A percentile compares a stretch with the other conserved stretches of the same genome.
These are phyloP conservation scores for Periconia sp. DNA, from an alignment of 2,329 filamentous ascomycete species.

Conservation along the genomic window DNA sequence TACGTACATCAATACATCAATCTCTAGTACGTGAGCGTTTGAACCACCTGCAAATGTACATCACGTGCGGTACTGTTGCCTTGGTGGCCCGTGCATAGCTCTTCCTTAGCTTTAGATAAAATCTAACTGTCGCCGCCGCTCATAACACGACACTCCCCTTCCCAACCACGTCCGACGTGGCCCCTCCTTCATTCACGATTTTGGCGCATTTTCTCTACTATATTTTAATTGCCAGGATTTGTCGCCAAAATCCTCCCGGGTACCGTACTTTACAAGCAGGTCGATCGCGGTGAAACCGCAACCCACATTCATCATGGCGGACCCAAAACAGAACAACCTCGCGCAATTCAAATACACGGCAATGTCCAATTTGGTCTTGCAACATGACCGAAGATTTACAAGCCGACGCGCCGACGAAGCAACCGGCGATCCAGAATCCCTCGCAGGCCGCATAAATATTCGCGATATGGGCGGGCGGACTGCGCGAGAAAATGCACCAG, in stretches of 20 bases:
- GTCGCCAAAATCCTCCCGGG: no score
- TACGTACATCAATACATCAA: no score
- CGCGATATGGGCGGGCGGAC: slow-evolving; percentile 90
- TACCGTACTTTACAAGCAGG: background rate
- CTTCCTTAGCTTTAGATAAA: background rate
- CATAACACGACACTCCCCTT: background rate
- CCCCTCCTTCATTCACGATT: background rate
- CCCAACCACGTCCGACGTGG: background rate
- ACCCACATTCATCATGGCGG: slow-evolving; percentile 8
- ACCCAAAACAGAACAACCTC: slow-evolving; percentile 60
- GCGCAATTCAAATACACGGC: slow-evolving; percentile 99
- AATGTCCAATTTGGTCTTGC: slow-evolving; percentile 99
- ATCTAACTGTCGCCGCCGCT: background rate
- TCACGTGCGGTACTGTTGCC: background rate
- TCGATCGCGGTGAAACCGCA: slow-evolving; percentile 1
- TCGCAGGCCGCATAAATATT: slow-evolving; percentile 91
- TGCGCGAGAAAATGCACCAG: slow-evolving; percentile 76
- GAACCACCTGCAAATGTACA: no score
- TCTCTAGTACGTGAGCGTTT: no score
- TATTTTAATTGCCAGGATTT: no score
- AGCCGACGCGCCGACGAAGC: slow-evolving; percentile 90
- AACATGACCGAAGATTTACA: slow-evolving; percentile 96
- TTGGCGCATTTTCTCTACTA: background rate
- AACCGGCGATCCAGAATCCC: slow-evolving; percentile 94
- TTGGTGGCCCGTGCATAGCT: background rate